Base-by-base conservation (phyloP, 2,329 filamentous ascomycete genomes). In the Exophiala xenobiotica region DNA sequence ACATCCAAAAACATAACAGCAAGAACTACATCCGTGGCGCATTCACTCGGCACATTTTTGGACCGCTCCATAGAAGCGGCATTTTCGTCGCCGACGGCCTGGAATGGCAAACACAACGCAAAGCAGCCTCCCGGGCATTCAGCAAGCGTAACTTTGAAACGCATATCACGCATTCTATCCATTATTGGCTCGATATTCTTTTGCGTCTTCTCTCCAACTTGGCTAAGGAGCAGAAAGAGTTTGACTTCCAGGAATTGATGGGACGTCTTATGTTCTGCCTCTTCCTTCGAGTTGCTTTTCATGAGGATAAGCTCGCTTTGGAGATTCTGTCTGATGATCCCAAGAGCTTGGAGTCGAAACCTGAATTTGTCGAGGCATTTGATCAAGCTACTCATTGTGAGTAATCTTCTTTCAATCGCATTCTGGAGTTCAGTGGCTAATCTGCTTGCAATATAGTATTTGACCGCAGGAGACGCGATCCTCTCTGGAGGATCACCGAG, bases 141-240 rank as follows among this genome's bases (percentile, higher is more conserved):
- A 54, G 51, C 51, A 54, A 54, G 46, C 51, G 37, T 4, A 54
- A 54, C 41, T 54, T 54, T 23, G 51, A 54, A 16, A 50, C 51
- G 8, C 51, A 54, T 27, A 54, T 54, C 37, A 54, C 51, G 11
- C 31, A 40, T 27, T 49, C 51, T 2, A 33, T 54, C 26, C 46
- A 54, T 19, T 41, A 54, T 27, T 54, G 51, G 51, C 40, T 54
- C 9, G 41, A 54, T 19, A 50, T 54, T 14, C 29, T 54, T 9
- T 16, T 50, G 18, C 40, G 46, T 11, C 46, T 54, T 2, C 27
- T 54, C 7, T 54, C 51, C 4, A 54, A 54, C 16, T 20, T 54
- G 35, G 51, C 51, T 14, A 54, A 43, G 27, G 41, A 54, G 26
- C 27, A 50, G 24, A 45, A 19, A 19, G 42, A 46, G 16, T 49